Evolutionary conservation across 306 rosid genomes (phyloP).

Genomic region (Prunus davidiana): DNA sequence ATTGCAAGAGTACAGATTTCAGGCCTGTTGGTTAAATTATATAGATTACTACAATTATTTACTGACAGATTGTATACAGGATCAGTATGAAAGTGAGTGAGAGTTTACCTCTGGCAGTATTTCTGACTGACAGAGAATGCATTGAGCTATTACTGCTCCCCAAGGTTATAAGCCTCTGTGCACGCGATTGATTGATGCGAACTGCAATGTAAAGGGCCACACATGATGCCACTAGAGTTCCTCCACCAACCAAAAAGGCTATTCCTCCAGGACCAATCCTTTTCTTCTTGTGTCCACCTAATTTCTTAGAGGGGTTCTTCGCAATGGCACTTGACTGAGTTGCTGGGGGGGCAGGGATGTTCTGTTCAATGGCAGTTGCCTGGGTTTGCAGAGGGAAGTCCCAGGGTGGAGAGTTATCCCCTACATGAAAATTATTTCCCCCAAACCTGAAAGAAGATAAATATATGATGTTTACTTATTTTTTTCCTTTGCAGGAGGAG

Average conservation of each 20-base stretch:
- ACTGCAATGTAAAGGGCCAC: constrained; percentile 50
- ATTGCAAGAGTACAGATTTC: neutral
- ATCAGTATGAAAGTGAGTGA: constrained; percentile 4
- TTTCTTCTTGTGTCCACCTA: constrained; percentile 46
- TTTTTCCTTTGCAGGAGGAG: constrained; percentile 17
- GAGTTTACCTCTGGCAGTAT: constrained; percentile 48
- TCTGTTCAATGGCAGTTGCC: constrained; percentile 32
- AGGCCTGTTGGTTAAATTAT: neutral
- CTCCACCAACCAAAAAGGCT: constrained; percentile 69
- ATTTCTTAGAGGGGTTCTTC: constrained; percentile 50
- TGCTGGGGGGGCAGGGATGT: constrained; percentile 61
- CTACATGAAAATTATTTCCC: constrained; percentile 61
- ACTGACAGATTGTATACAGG: neutral
- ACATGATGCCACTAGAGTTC: constrained; percentile 59
- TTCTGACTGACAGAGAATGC: constrained; percentile 38
- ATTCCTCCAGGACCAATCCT: constrained; percentile 66
- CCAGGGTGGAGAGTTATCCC: constrained; percentile 76
- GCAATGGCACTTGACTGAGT: constrained; percentile 71
- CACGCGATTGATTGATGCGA: constrained; percentile 38
- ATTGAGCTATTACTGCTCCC: constrained; percentile 36
- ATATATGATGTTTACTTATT: constrained; percentile 1
- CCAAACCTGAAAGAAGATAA: constrained; percentile 57
- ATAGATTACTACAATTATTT: neutral
- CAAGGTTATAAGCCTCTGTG: constrained; percentile 26
- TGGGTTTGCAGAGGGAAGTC: constrained; percentile 52